These are phyloP conservation scores for Starmerella kuoi DNA, from an alignment of 805 yeast species.

Conservation along the genomic window DNA sequence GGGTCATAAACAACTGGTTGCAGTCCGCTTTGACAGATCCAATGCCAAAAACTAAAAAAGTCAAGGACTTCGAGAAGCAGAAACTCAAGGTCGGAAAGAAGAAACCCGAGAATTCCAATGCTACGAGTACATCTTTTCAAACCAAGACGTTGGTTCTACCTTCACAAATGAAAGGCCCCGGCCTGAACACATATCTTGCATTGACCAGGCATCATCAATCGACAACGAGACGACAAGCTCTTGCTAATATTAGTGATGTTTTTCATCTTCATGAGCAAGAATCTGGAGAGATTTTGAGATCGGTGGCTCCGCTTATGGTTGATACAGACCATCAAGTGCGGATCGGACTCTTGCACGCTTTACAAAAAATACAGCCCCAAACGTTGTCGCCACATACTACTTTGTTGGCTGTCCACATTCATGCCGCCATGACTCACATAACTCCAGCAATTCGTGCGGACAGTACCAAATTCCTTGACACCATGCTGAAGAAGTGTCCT, in stretches of 20 bases:
- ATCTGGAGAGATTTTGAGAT: conserved; percentile 30
- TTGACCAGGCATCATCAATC: conserved; percentile 24
- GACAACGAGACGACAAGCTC: conserved; percentile 21
- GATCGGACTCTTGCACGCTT: conserved; percentile 39
- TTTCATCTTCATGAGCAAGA: conserved; percentile 15
- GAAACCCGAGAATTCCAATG: conserved; percentile 54
- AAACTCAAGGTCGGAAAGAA: conserved; percentile 85
- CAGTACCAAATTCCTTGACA: conserved; percentile 53
- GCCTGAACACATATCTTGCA: conserved; percentile 14
- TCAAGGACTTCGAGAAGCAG: conserved; percentile 60
- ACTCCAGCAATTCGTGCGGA: conserved; percentile 62
- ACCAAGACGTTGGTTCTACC: conserved; percentile 48
- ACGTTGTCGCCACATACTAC: conserved; percentile 30
- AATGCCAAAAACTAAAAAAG: conserved; percentile 33
- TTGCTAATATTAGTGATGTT: conserved; percentile 15
- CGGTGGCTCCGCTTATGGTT: conserved; percentile 48
- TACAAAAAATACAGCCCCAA: conserved; percentile 17
- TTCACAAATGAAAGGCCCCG: conserved; percentile 28
- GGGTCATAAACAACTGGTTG: no score
- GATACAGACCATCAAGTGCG: conserved; percentile 63
- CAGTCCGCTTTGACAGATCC: no score
- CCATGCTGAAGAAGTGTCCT: conserved; percentile 36
- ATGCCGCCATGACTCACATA: conserved; percentile 90
- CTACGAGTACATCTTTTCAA: conserved; percentile 75
- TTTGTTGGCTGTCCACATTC: conserved; percentile 50